Evolutionary conservation across 202 grass and related monocot species (phyloP).

Genomic region (Bolboschoenoplectus hybrid): DNA sequence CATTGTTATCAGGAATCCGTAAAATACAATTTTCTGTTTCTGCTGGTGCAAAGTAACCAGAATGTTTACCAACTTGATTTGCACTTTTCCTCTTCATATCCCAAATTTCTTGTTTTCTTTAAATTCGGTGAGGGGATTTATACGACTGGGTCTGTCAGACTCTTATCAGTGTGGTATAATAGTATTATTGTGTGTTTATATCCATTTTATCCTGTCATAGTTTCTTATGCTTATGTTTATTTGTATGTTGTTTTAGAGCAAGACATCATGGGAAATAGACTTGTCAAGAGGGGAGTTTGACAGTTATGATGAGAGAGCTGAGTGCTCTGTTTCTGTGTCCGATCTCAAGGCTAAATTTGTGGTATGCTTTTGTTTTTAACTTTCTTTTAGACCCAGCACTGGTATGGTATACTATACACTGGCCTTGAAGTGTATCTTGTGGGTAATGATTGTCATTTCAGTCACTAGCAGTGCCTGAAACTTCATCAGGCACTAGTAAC

Average conservation of each 20-base stretch:
- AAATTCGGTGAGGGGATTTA: background rate
- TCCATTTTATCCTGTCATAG: background rate
- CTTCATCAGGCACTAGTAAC: background rate
- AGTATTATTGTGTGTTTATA: background rate
- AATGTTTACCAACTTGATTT: background rate
- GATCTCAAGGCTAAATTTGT: constrained; percentile 66
- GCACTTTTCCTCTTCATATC: background rate
- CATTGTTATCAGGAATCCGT: background rate
- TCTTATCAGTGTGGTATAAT: background rate
- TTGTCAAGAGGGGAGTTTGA: constrained; percentile 70
- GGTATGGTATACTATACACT: too few species aligned
- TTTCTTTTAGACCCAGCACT: background rate
- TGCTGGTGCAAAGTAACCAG: background rate
- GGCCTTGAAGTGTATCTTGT: too few species aligned
- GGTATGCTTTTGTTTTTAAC: constrained; percentile 43
- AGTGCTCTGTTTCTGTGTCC: background rate
- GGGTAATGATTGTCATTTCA: too few species aligned
- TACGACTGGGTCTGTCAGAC: background rate
- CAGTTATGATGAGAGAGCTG: constrained; percentile 57
- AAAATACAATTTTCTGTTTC: background rate
- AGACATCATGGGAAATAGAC: constrained; percentile 61
- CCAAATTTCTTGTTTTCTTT: background rate
- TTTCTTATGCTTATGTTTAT: background rate
- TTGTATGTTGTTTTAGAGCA: constrained; percentile 11
- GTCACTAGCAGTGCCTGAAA: too few species aligned